Evolutionary conservation across 768 basidiomycete genomes (phyloP), one percentile per base, ranked within the genome.

Genomic region (Phaffia australis): DNA sequence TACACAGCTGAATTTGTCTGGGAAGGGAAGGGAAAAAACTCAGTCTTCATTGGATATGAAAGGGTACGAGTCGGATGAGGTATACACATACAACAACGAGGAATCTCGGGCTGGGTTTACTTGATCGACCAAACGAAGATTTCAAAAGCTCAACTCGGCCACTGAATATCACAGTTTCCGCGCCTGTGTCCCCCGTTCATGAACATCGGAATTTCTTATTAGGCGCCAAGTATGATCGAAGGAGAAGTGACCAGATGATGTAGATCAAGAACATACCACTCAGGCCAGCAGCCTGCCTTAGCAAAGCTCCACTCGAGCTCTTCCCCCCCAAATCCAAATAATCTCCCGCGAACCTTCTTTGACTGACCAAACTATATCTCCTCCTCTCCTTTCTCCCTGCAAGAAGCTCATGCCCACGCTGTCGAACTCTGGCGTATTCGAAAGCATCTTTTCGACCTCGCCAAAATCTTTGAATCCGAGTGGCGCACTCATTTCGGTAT

Each of bases 401-500:
- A 4, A 98, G 82, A 21, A 98, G 79, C 73, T 94, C 85, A 71
- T 99, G 94, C 0, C 95, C 93, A 69, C 94, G 89, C 70, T 95
- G 92, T n/a, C 95, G 83, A 64, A 87, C 80, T 73, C 95, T 85
- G 21, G 88, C 86, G 74, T 91, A 97, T 30, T 84, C 88, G 58
- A 98, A 82, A 21, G 83, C 81, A 74, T 97, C 92, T 76, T 97
- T 98, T 81, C 97, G 97, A 77, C 90, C 90, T 80, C 87, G 89
- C 95, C 95, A 99, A 82, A 97, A 98, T 64, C 93, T 81, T 75
- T 98, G 95, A 63, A 99, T 98, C 62, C 91, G 87, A 46, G 83
- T 83, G 15, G 95, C 95, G 72, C 90, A 94, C 74, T 97, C 95
- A 71, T 92, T 84, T 77, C 88, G 91, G 78, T 95, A 89, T 11